Evolutionary conservation across 192 early-diverging fungal genomes (phyloP), one percentile per base, ranked within the genome.

Genomic region (Chytriomyces sp.): DNA sequence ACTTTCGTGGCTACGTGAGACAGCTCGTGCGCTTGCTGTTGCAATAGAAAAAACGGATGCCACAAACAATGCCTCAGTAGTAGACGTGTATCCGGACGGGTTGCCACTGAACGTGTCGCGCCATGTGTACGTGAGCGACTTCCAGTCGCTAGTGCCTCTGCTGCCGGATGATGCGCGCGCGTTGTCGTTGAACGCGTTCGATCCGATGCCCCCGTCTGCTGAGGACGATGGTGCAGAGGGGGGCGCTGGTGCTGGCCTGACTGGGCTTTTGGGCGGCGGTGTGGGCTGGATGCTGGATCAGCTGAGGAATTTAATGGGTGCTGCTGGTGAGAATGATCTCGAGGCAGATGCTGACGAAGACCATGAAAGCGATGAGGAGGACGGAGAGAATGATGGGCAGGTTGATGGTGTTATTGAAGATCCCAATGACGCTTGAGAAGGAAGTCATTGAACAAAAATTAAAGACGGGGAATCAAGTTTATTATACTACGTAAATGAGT

Each of bases 181-280:
- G 1, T 68, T 81, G 24, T 82, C 83, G 3, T 84, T 87, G 70
- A 83, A 91, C 69, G 83, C 87, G 67, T 83, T 92, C 67, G 91
- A 93, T 67, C 92, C 92, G 4, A 45, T 93, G 18, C 92, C 92
- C 10, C 92, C 92, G 1, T 75, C 79, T 16, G 73, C 69, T 6
- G 64, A 80, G 69, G 61, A 70, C 8, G 70, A 16, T 11, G 62
- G 50, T 13, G 80, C 35, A 26, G 74, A 79, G 26, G 28, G 73
- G 2, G 61, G 65, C 8, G 65, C 13, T 28, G 64, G 13, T 45
- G 79, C 28, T 35, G 62, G 57, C 53, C n/a, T 23, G 10, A 20
- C 13, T 5, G 64, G 69, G 44, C 18, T 16, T n/a, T 13, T 60
- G 67, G 63, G 47, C 59, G 68, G 62, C 43, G 43, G 77, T 5